phyloP scores from a whole-genome alignment of 495 filamentous ascomycete species.

The Schizothecium vesticola region DNA sequence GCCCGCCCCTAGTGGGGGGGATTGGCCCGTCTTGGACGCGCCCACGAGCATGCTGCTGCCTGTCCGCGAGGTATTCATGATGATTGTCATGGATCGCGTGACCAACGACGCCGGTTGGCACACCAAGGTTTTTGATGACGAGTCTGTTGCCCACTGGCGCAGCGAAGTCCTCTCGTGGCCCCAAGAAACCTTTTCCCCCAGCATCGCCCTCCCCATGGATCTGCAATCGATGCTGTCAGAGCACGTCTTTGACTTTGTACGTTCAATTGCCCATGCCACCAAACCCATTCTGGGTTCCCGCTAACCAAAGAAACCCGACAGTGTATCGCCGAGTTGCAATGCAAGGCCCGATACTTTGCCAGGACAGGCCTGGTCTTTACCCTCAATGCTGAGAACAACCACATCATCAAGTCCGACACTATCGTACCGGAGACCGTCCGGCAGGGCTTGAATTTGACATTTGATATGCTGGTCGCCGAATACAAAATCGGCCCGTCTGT shows the following conservation, averaged over 20 bases:
- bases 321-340: background rate
- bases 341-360: background rate
- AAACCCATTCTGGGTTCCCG: background rate
- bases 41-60: background rate
- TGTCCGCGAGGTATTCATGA: background rate
- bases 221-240: background rate
- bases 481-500: background rate
- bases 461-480: background rate
- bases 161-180: background rate
- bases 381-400: background rate
- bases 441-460: background rate
- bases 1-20: too few species aligned
- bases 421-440: background rate
- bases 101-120: background rate
- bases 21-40: background rate
- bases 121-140: background rate
- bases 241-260: background rate
- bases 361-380: background rate
- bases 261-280: background rate
- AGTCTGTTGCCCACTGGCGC: background rate
- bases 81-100: background rate
- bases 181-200: background rate
- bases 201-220: background rate
- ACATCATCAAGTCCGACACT: background rate
- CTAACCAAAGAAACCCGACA: background rate